These are phyloP conservation scores for Deinandra increscens DNA, from an alignment of 129 eudicot species.

Conservation along the genomic window DNA sequence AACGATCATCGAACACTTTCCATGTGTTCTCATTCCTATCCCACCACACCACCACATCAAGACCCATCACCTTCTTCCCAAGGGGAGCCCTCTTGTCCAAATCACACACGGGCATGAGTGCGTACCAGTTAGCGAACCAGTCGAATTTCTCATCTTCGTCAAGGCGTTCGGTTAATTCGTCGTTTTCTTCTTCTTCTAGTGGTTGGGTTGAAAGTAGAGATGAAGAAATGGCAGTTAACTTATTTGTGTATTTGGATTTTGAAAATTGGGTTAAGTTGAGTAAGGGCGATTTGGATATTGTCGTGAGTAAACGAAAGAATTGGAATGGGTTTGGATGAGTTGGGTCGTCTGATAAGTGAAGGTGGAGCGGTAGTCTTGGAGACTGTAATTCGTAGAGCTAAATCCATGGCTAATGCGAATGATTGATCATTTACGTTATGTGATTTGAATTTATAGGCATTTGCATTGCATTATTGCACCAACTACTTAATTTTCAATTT, in stretches of 20 bases:
- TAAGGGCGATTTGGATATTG: background rate
- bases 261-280: background rate
- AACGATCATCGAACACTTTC: constrained; percentile 76
- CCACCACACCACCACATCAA: constrained; percentile 60
- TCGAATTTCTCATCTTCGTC: constrained; percentile 45
- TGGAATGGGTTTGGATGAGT: background rate
- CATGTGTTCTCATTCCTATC: constrained; percentile 56
- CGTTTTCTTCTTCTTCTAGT: constrained; percentile 19
- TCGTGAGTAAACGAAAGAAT: background rate
- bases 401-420: too few species aligned
- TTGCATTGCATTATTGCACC: too few species aligned
- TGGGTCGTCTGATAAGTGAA: background rate
- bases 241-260: constrained; percentile 29
- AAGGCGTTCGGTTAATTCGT: constrained; percentile 29
- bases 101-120: constrained; percentile 62
- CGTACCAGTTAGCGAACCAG: constrained; percentile 73
- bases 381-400: too few species aligned
- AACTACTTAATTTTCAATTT: too few species aligned
- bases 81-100: constrained; percentile 70
- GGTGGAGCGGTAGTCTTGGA: background rate
- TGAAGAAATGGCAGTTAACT: constrained; percentile 13
- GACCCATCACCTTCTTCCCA: constrained; percentile 43
- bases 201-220: constrained; percentile 18
- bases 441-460: too few species aligned
- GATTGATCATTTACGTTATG: too few species aligned